Conservation (phyloP, 495 filamentous ascomycete genomes). For the Jackrogersella minutella region DNA sequence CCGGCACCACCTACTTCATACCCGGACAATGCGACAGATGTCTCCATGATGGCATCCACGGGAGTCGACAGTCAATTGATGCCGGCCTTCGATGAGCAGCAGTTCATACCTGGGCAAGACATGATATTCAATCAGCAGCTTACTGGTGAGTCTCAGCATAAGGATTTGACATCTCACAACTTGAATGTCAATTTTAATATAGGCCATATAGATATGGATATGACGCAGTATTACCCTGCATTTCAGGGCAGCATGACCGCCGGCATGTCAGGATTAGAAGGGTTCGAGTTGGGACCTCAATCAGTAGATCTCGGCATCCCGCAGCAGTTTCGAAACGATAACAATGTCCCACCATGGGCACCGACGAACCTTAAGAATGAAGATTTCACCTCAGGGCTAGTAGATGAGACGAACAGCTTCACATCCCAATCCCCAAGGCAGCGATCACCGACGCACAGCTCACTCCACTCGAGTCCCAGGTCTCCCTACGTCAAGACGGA, state of each 20-base stretch:
- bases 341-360: constrained; percentile 51
- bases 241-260: constrained; percentile 32
- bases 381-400: constrained; percentile 45
- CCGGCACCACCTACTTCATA: constrained; percentile 35
- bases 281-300: constrained; percentile 26
- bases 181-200: constrained; percentile 12
- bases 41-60: constrained; percentile 22
- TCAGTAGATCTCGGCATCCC: constrained; percentile 46
- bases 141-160: constrained; percentile 29
- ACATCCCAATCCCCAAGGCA: constrained; percentile 45
- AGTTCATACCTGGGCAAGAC: constrained; percentile 32
- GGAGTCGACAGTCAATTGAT: constrained; percentile 37
- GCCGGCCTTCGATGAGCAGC: constrained; percentile 39
- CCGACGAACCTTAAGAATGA: constrained; percentile 45
- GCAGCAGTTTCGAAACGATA: constrained; percentile 42
- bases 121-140: constrained; percentile 35
- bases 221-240: constrained; percentile 33
- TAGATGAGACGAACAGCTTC: constrained; percentile 48
- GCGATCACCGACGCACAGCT: constrained; percentile 40
- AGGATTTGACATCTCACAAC: background rate
- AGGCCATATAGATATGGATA: constrained; percentile 27
- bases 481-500: constrained; percentile 48
- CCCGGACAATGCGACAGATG: constrained; percentile 32
- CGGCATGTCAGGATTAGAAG: constrained; percentile 31
- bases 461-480: constrained; percentile 41